Conservation (phyloP, 1,284 basidiomycete species). For the Ustilago nuda region DNA sequence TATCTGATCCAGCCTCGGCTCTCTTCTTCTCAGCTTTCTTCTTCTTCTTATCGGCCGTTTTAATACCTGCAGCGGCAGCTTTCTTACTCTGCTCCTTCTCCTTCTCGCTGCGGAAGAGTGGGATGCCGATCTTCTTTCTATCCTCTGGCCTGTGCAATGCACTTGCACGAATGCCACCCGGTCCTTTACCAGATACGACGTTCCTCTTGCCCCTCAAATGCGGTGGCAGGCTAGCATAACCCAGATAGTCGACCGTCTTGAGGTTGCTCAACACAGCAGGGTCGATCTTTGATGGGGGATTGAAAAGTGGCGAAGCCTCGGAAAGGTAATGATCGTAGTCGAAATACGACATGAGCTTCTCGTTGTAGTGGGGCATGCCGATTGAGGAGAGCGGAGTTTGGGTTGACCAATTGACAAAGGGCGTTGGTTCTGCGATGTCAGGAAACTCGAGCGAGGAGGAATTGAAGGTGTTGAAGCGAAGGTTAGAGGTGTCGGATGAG, state of each 20-base stretch:
- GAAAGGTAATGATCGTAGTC: slow-evolving; percentile 57
- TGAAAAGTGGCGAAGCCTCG: slow-evolving; percentile 72
- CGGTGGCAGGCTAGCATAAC: slow-evolving; percentile 85
- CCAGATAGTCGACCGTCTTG: slow-evolving; percentile 87
- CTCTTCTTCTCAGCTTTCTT: slow-evolving; percentile 41
- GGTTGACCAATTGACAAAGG: slow-evolving; percentile 81
- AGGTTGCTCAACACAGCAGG: slow-evolving; percentile 80
- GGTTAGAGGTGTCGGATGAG: slow-evolving; percentile 71
- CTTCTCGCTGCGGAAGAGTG: slow-evolving; percentile 86
- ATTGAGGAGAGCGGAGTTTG: slow-evolving; percentile 89
- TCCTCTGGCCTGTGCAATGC: slow-evolving; percentile 57
- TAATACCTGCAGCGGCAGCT: slow-evolving; percentile 54
- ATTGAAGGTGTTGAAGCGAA: slow-evolving; percentile 84
- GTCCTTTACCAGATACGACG: slow-evolving; percentile 73
- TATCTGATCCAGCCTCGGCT: slow-evolving; percentile 31
- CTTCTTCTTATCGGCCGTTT: slow-evolving; percentile 39
- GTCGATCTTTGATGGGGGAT: slow-evolving; percentile 81
- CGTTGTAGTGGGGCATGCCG: slow-evolving; percentile 88
- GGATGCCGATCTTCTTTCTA: slow-evolving; percentile 69
- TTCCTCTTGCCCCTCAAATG: slow-evolving; percentile 86
- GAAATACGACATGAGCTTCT: slow-evolving; percentile 83
- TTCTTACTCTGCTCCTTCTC: slow-evolving; percentile 67
- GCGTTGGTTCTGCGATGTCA: slow-evolving; percentile 78
- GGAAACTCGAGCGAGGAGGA: slow-evolving; percentile 86
- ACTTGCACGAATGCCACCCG: slow-evolving; percentile 45